phyloP scores from a whole-genome alignment of 2,329 filamentous ascomycete species.

The Kalmusia sp. region DNA sequence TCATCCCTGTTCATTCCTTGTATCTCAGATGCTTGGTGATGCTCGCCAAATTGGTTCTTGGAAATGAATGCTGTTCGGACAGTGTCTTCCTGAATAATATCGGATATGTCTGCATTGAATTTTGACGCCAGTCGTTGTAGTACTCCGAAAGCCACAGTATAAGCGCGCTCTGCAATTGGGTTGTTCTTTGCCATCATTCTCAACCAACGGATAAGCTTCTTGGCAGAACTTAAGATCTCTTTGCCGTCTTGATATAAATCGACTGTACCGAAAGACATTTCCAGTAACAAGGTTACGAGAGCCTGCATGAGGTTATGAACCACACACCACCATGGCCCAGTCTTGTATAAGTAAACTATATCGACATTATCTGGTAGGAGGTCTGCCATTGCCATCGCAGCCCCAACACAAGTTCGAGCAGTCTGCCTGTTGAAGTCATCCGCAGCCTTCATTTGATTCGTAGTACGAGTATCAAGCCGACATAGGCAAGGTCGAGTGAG shows the following conservation, averaged over 20 bases:
- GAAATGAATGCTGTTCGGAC: no score
- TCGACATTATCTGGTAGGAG: conserved; percentile 40
- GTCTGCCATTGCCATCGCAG: conserved; percentile 40
- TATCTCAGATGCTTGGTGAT: no score
- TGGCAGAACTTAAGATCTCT: conserved; percentile 35
- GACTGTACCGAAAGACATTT: conserved; percentile 38
- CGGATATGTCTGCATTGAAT: conserved; percentile 7
- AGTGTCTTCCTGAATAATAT: conserved; percentile 2
- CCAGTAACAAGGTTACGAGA: conserved; percentile 45
- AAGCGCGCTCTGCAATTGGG: conserved; percentile 40
- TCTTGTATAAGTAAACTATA: conserved; percentile 23
- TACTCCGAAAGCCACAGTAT: conserved; percentile 10
- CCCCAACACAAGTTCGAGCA: conserved; percentile 41
- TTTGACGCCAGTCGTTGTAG: conserved; percentile 1
- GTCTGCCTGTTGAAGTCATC: conserved; percentile 40
- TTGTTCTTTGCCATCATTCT: conserved; percentile 36
- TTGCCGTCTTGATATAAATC: conserved; percentile 34
- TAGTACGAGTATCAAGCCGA: conserved; percentile 31
- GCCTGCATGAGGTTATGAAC: conserved; percentile 51
- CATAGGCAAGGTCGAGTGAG: conserved; percentile 47
- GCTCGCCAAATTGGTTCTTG: no score
- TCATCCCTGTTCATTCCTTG: no score
- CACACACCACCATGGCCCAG: conserved; percentile 51
- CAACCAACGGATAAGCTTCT: conserved; percentile 45
- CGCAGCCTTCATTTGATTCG: conserved; percentile 30